Evolutionary conservation across 2,329 filamentous ascomycete species (phyloP).

Genomic region (Arthroderma uncinatum): DNA sequence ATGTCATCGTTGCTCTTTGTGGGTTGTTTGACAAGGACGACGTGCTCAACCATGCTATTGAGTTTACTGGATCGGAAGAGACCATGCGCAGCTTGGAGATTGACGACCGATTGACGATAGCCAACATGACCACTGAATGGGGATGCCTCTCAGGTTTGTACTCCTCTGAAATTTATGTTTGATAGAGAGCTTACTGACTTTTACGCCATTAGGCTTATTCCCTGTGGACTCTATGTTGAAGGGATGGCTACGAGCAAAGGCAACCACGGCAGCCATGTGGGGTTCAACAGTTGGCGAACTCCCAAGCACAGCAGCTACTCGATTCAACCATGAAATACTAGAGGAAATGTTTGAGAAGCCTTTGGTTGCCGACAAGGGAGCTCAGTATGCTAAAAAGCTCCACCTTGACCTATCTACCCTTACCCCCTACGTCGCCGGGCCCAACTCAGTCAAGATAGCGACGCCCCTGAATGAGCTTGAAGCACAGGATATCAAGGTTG

Average conservation of each 20-base stretch:
- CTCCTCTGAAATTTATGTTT: no score
- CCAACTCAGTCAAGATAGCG: slow-evolving; percentile 81
- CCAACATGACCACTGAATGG: slow-evolving; percentile 78
- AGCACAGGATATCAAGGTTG: slow-evolving; percentile 59
- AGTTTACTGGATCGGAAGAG: slow-evolving; percentile 71
- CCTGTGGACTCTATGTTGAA: slow-evolving; percentile 65
- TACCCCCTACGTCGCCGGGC: slow-evolving; percentile 72
- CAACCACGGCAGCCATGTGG: slow-evolving; percentile 55
- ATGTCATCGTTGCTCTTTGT: slow-evolving; percentile 82
- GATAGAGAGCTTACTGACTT: background rate
- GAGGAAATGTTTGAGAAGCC: slow-evolving; percentile 60
- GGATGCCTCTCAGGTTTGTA: slow-evolving; percentile 50
- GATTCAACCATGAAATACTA: slow-evolving; percentile 61
- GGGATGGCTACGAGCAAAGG: slow-evolving; percentile 65
- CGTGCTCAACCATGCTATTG: slow-evolving; percentile 81
- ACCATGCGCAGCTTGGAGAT: slow-evolving; percentile 60
- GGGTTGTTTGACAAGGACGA: slow-evolving; percentile 77
- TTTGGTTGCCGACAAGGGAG: slow-evolving; percentile 60
- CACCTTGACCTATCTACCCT: slow-evolving; percentile 74
- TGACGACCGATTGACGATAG: slow-evolving; percentile 57
- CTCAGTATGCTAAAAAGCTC: slow-evolving; percentile 70
- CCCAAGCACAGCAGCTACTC: slow-evolving; percentile 39
- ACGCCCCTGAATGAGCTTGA: slow-evolving; percentile 67
- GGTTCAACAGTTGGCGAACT: slow-evolving; percentile 29
- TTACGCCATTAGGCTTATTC: slow-evolving; percentile 59